These are phyloP conservation scores for Xylaria sp. DNA, from an alignment of 2,329 filamentous ascomycete genomes.

Conservation along the genomic window DNA sequence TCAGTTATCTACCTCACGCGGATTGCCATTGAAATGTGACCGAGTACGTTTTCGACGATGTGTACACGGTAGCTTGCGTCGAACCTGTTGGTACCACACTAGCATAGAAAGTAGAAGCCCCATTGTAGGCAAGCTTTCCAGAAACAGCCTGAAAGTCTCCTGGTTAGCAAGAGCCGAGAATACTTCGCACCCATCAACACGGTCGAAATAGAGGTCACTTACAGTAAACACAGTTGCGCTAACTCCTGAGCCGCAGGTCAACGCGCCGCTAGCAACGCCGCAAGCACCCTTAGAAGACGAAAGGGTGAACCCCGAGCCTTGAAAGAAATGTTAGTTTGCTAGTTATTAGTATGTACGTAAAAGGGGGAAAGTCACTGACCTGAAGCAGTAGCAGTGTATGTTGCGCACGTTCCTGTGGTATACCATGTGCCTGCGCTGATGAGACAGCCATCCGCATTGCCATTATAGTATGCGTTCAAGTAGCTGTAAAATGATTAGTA, in stretches of 20 bases:
- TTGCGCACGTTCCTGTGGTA: constrained; percentile 73
- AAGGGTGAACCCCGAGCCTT: constrained; percentile 63
- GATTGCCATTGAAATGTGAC: constrained; percentile 42
- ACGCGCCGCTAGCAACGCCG: constrained; percentile 62
- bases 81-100: constrained; percentile 40
- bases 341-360: not conserved
- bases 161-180: not conserved
- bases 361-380: constrained; percentile 4
- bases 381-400: constrained; percentile 65
- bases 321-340: not conserved
- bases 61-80: constrained; percentile 43
- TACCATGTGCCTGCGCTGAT: constrained; percentile 77
- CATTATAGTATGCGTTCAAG: constrained; percentile 64
- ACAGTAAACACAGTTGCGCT: constrained; percentile 39
- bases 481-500: constrained; percentile 52
- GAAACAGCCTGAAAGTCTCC: constrained; percentile 29
- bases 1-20: not conserved
- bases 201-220: not conserved
- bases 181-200: not conserved
- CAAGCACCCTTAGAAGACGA: constrained; percentile 69
- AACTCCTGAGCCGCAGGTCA: constrained; percentile 66
- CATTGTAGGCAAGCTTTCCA: constrained; percentile 36
- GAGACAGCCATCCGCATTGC: constrained; percentile 69
- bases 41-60: constrained; percentile 33
- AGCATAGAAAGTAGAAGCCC: constrained; percentile 39